phyloP scores from a whole-genome alignment of 2,329 filamentous ascomycete genomes.

The Aspergillus viridinutans region DNA sequence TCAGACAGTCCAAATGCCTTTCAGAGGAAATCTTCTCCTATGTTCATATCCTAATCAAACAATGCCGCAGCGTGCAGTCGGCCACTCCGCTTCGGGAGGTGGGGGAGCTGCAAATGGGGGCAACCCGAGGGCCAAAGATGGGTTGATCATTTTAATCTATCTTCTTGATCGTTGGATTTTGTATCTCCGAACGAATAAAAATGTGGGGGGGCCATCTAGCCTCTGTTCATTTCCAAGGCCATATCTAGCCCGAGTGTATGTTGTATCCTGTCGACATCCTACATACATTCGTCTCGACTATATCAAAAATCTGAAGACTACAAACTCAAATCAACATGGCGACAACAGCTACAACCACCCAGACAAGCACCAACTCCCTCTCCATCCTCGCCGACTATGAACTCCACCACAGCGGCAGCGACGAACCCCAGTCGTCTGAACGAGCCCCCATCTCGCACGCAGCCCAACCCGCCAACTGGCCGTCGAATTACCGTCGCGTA shows the following conservation, averaged over 20 bases:
- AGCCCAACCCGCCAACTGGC: conserved; percentile 41
- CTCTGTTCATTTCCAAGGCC: too few relatives aligned
- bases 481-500: conserved; percentile 45
- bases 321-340: conserved; percentile 18
- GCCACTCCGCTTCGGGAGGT: too few relatives aligned
- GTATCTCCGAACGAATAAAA: too few relatives aligned
- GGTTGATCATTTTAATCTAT: background rate
- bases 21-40: too few relatives aligned
- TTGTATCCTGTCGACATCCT: too few relatives aligned
- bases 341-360: conserved; percentile 13
- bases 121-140: background rate
- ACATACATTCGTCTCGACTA: background rate
- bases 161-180: too few relatives aligned
- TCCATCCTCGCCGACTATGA: conserved; percentile 25
- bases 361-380: conserved; percentile 10
- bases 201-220: too few relatives aligned
- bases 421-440: background rate
- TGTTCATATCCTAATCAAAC: too few relatives aligned
- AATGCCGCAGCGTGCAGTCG: too few relatives aligned
- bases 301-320: too few relatives aligned
- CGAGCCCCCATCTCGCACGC: background rate
- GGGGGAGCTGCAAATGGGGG: background rate
- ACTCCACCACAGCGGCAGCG: conserved; percentile 21
- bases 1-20: background rate
- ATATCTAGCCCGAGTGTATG: too few relatives aligned